phyloP scores from a whole-genome alignment of 1,284 basidiomycete genomes.

The Ustilago crameri region DNA sequence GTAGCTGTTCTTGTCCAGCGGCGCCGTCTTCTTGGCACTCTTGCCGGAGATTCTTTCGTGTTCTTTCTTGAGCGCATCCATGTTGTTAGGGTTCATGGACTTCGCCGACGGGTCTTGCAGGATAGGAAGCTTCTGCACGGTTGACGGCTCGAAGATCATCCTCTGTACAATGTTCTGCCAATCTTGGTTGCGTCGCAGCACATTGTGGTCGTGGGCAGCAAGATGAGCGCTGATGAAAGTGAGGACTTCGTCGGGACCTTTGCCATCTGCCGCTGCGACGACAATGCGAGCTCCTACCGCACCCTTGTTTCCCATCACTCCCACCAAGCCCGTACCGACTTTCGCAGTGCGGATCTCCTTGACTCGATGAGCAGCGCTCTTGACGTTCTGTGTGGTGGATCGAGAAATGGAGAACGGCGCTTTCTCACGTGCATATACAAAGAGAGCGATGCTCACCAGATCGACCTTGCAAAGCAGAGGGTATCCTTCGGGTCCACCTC shows the following conservation, averaged over 20 bases:
- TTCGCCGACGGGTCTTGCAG: slow-evolving; percentile 29
- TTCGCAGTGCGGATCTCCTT: slow-evolving; percentile 62
- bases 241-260: slow-evolving; percentile 47
- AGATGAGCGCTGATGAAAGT: slow-evolving; percentile 95
- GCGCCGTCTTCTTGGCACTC: slow-evolving; percentile 74
- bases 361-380: slow-evolving; percentile 71
- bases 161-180: slow-evolving; percentile 82
- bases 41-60: slow-evolving; percentile 65
- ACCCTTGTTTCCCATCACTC: slow-evolving; percentile 90
- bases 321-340: slow-evolving; percentile 66
- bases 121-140: slow-evolving; percentile 42
- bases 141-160: slow-evolving; percentile 75
- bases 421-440: slow-evolving; percentile 82
- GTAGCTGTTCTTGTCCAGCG: slow-evolving; percentile 57
- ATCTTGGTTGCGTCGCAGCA: slow-evolving; percentile 80
- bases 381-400: slow-evolving; percentile 78
- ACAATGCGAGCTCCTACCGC: slow-evolving; percentile 89
- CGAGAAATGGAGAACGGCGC: slow-evolving; percentile 69
- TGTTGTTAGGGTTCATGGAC: slow-evolving; percentile 24
- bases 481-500: slow-evolving; percentile 65
- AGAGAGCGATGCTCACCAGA: slow-evolving; percentile 63
- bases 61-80: slow-evolving; percentile 66
- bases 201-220: slow-evolving; percentile 80
- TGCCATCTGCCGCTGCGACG: slow-evolving; percentile 69
- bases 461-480: slow-evolving; percentile 54